phyloP scores from a whole-genome alignment of 257 asterid species.

The Ligustrum vulgare region DNA sequence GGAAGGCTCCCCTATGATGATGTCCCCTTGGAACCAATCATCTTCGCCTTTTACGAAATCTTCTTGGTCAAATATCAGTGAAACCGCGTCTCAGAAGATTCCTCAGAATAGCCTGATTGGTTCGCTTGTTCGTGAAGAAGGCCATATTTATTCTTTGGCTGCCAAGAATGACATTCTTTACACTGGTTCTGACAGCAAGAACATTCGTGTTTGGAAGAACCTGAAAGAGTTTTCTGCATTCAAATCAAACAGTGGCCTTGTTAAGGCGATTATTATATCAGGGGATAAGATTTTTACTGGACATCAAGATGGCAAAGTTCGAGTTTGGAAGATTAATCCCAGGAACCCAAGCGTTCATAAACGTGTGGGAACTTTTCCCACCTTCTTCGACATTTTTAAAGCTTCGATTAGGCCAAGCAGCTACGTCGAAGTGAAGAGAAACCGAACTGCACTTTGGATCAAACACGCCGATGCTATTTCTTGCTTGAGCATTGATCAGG shows the following conservation, averaged over 20 bases:
- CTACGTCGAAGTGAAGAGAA: constrained; percentile 45
- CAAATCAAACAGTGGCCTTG: constrained; percentile 55
- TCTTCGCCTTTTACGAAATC: constrained; percentile 32
- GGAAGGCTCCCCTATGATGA: constrained; percentile 51
- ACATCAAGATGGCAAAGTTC: constrained; percentile 63
- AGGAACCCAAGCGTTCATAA: constrained; percentile 25
- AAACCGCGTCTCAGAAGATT: constrained; percentile 8
- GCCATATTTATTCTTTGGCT: constrained; percentile 57
- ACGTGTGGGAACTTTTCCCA: constrained; percentile 51
- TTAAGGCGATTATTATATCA: constrained; percentile 54
- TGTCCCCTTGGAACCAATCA: constrained; percentile 58
- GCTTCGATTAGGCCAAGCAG: constrained; percentile 53
- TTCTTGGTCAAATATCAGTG: constrained; percentile 32
- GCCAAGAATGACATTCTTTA: constrained; percentile 41
- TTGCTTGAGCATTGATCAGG: constrained; percentile 42
- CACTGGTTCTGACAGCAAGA: constrained; percentile 63
- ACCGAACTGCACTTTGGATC: constrained; percentile 43
- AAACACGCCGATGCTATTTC: constrained; percentile 62
- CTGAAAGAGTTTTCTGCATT: constrained; percentile 43
- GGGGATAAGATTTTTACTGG: constrained; percentile 52
- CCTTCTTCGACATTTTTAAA: constrained; percentile 44
- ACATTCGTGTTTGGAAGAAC: constrained; percentile 55
- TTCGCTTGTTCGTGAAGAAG: constrained; percentile 49
- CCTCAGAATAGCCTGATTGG: constrained; percentile 39
- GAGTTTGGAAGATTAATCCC: constrained; percentile 46